A percentile compares a stretch with the other conserved stretches of the same genome.
These are phyloP conservation scores for Populus alba DNA, from an alignment of 345 rosid genomes.

Conservation along the genomic window DNA sequence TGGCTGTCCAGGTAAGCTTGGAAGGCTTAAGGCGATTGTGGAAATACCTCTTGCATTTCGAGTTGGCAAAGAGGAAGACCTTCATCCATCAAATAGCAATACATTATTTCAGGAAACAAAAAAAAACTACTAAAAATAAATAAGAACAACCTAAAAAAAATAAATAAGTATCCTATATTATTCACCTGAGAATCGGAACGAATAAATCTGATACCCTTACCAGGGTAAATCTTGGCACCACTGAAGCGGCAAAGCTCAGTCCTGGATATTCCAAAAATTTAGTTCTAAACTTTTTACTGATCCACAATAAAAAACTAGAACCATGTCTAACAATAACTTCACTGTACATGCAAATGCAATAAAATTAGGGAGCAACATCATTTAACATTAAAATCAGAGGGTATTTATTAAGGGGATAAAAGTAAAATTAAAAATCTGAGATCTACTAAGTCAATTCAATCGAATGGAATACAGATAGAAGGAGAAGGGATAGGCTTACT, in stretches of 20 bases:
- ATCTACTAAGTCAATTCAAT: not conserved
- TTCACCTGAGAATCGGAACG: slow-evolving; percentile 72
- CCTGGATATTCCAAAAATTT: slow-evolving; percentile 18
- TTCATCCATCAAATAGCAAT: slow-evolving; percentile 11
- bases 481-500: not conserved
- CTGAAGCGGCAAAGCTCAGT: slow-evolving; percentile 75
- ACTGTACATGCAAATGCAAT: too few species aligned
- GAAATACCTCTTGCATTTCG: slow-evolving; percentile 89
- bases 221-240: slow-evolving; percentile 71
- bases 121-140: not conserved
- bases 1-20: slow-evolving; percentile 74
- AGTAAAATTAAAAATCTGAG: not conserved
- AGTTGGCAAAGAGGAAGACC: slow-evolving; percentile 88
- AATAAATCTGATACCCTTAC: slow-evolving; percentile 64
- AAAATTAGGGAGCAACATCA: too few species aligned
- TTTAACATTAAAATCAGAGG: too few species aligned
- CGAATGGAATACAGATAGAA: too few species aligned
- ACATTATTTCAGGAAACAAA: not conserved
- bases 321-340: not conserved
- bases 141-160: not conserved
- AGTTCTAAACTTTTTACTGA: not conserved
- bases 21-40: slow-evolving; percentile 90
- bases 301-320: too few species aligned
- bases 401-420: too few species aligned
- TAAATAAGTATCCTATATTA: too few species aligned